Percentiles rank a stretch among this genome's conserved stretches.
Conservation (phyloP, 306 rosid species). For the Cicer bijugum region DNA sequence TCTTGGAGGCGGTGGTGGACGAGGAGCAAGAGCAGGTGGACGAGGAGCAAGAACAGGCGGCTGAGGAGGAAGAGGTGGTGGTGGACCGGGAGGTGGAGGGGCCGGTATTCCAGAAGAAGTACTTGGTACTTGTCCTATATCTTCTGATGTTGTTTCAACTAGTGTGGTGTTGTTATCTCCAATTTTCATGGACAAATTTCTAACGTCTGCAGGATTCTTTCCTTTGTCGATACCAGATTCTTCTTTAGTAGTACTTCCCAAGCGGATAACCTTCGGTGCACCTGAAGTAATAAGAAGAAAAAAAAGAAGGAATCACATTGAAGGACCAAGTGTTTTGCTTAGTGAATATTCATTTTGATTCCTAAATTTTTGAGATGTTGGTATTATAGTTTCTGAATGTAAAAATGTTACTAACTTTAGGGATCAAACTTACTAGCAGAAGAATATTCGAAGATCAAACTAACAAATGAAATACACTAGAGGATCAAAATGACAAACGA, state of each 20-base stretch:
- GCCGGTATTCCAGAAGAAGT: slow-evolving; percentile 57
- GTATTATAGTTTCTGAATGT: background rate
- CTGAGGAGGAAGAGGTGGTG: slow-evolving; percentile 46
- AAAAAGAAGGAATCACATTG: slow-evolving; percentile 6
- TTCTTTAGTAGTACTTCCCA: slow-evolving; percentile 48
- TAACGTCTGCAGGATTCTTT: slow-evolving; percentile 41
- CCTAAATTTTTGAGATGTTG: background rate
- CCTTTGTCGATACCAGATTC: slow-evolving; percentile 43
- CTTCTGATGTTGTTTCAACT: slow-evolving; percentile 51
- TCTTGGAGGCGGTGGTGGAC: slow-evolving; percentile 52
- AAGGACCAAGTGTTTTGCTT: slow-evolving; percentile 25
- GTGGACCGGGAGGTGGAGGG: slow-evolving; percentile 55
- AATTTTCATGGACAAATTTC: slow-evolving; percentile 43
- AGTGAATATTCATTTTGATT: background rate
- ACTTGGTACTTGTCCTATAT: slow-evolving; percentile 38
- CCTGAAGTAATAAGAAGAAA: slow-evolving; percentile 45
- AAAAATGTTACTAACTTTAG: too few relatives aligned
- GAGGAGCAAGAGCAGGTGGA: slow-evolving; percentile 38
- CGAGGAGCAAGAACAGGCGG: background rate
- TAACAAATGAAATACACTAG: background rate
- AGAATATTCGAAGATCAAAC: background rate
- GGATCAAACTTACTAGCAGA: too few relatives aligned
- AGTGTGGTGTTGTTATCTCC: slow-evolving; percentile 43
- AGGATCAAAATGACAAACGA: background rate
- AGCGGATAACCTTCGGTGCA: slow-evolving; percentile 54